Evolutionary conservation across 306 rosid genomes (phyloP), one percentile per base, ranked within the genome.

Genomic region (Elaeagnus macrophylla): DNA sequence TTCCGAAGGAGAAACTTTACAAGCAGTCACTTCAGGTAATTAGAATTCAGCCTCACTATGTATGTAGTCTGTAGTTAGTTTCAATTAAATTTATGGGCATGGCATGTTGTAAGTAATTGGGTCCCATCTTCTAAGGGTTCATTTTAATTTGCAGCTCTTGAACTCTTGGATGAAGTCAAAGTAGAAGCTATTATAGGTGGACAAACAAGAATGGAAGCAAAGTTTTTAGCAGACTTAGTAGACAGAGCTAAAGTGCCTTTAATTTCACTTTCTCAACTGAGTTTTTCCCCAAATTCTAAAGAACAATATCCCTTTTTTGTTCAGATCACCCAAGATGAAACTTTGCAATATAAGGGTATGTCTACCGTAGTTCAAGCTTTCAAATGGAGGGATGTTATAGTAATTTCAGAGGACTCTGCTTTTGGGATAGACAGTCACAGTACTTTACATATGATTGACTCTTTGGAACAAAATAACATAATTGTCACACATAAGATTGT

Each of bases 131-230:
- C 3, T 9, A 10, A 9, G 12, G 10, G 3, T 46, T 4, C 15
- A 41, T 37, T 63, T 9, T 18, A n/a, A 5, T 35, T 6, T 67
- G 47, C 56, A 60, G 72, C 67, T 36, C 61, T 52, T 53, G 50
- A 53, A 11, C 55, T 60, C 6, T 38, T 59, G 60, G n/a, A 67
- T 13, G 14, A 35, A 7, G 25, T 12, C 19, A 60, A 60, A 15
- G 51, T 60, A 32, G 42, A 53, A 32, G 67, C 61, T 20, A 46
- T 67, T 11, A 44, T 67, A 51, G 72, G 60, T 12, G 72, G 59
- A 51, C 53, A 67, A 59, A 67, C 72, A 5, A 48, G 13, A 57
- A 19, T 39, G 51, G 67, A 67, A 53, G 51, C 66, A 37, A 60
- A 45, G 55, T 9, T 67, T n/a, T 25, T 67, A 36, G 66, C 72